Evolutionary conservation across 345 rosid species (phyloP), one percentile per base, ranked within the genome.

Genomic region (Populus simonii): DNA sequence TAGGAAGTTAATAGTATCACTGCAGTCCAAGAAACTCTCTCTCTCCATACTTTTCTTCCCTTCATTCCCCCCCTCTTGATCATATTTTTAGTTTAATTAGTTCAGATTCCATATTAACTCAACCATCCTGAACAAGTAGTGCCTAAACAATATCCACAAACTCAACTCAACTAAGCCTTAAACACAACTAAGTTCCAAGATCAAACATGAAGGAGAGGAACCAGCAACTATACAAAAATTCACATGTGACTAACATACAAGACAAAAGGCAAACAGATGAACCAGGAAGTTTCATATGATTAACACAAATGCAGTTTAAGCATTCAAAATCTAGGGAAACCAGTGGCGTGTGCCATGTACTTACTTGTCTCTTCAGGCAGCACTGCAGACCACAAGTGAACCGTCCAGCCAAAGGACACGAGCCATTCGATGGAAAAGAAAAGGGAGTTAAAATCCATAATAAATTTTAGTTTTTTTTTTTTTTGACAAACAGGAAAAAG

Each of bases 351-450:
- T 72, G 73, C 71, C 70, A 63, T 55, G 72, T 74, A 81, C 99
- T 91, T 90, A 96, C 99, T 92, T 88, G 81, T 85, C 79, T 96
- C 99, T 86, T 91, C 90, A 2, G 95, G 97, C 87, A 96, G 91
- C 79, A 90, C 99, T 96, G 97, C 85, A 80, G 81, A 55, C 78
- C 88, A 81, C 38, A 69, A 25, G 72, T 67, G 47, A 63, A 74
- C 81, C 87, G 90, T 85, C 88, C 84, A 83, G 79, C 72, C 80
- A 80, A 76, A 59, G 62, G 75, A 82, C 67, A 83, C 49, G 70
- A 43, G 80, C 22, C 29, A 79, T 85, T 75, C 84, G 81, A 78
- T 75, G 43, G 36, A 59, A 59, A 69, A 47, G 11, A 68, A 68
- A 20, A 47, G 70, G 47, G 66, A 33, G 65, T 66, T 31, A 76